Conservation (phyloP, 495 filamentous ascomycete genomes). For the Parathielavia appendiculata region DNA sequence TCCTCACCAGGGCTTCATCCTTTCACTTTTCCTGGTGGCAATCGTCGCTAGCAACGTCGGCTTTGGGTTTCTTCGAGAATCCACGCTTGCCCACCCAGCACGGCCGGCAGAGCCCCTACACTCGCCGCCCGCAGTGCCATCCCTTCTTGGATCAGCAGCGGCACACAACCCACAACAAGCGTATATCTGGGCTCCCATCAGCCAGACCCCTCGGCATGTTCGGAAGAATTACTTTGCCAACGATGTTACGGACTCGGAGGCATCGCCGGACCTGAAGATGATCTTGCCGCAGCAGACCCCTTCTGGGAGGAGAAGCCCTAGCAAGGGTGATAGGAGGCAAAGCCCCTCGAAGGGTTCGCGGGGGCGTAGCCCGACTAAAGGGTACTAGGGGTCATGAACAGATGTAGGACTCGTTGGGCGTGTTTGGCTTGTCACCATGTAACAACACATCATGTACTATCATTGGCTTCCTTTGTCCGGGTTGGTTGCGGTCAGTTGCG, state of each 20-base stretch:
- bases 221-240: conserved; percentile 32
- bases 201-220: conserved; percentile 39
- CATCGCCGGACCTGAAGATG: conserved; percentile 31
- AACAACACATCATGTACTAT: conserved; percentile 1
- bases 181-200: conserved; percentile 41
- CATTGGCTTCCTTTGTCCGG: not conserved
- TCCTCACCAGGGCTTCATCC: conserved; percentile 44
- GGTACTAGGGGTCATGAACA: conserved; percentile 24
- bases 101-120: conserved; percentile 27
- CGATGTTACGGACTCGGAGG: conserved; percentile 42
- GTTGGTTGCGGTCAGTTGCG: not conserved
- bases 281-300: conserved; percentile 41
- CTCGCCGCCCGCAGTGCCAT: conserved; percentile 30
- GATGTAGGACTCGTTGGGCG: not conserved
- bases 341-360: conserved; percentile 38
- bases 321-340: conserved; percentile 40
- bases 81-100: conserved; percentile 18
- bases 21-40: conserved; percentile 51
- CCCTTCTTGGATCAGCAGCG: conserved; percentile 24
- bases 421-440: not conserved
- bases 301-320: conserved; percentile 37
- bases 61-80: conserved; percentile 38
- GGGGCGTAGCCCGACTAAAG: conserved; percentile 36
- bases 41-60: conserved; percentile 54
- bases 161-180: conserved; percentile 35